Evolutionary conservation across 495 filamentous ascomycete genomes (phyloP), one percentile per base, ranked within the genome.

Genomic region (Aspergillus ostianus): DNA sequence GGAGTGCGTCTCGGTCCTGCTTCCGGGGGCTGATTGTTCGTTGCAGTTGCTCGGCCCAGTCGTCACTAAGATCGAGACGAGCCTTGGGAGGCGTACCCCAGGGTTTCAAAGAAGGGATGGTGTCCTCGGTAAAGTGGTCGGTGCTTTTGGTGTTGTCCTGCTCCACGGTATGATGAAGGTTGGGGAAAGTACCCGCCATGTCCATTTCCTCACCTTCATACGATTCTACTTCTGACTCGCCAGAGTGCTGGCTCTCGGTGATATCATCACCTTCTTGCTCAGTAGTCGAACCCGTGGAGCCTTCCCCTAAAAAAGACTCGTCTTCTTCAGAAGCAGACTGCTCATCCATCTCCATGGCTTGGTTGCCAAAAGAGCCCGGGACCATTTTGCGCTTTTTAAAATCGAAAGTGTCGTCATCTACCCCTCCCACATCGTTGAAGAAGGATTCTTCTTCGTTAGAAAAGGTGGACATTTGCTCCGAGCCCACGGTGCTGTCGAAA

Each of bases 11-110:
- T 63, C 92, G 89, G 78, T 96, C 87, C 67, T 91, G 85, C 74
- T 96, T 93, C 65, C 87, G 84, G 21, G 94, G 94, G 68, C 90
- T 96, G 62, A 97, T 89, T 1, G 94, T 97, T 54, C 87, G 90
- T 73, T 91, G 90, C 59, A 98, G 78, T 69, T 96, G 92, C 65
- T 93, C 87, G 46, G 91, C 87, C 94, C 94, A 98, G 67, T 95
- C 90, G 47, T 80, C 80, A 77, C 67, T 77, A 13, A 81, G 70
- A 64, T 81, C 71, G 44, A 85, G 83, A 64, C 83, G 81, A 56
- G 81, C 77, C 67, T 85, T 87, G 23, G 78, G 69, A 15, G 87
- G 87, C 3, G 86, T 87, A 58, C 77, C 82, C 62, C 70, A 79
- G n/a, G 69, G 76, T 50, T 66, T 73, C 51, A 71, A 67, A 26